Base-by-base conservation (phyloP, 2,329 filamentous ascomycete genomes). In the Rasamsonia emersonii region DNA sequence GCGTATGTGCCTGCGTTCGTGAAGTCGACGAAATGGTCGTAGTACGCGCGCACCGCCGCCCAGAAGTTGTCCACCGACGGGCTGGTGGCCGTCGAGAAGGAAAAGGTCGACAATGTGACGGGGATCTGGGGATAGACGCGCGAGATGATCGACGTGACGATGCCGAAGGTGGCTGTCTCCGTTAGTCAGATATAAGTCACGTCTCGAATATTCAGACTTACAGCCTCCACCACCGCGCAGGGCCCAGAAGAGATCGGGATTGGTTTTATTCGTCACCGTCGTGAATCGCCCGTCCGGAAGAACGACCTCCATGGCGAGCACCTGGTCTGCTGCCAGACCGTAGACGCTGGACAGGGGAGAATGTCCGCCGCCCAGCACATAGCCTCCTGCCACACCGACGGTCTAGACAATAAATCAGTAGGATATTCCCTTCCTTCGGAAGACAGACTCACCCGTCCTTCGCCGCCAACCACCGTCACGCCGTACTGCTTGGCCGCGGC, bases 231-330 rank as follows among this genome's bases (percentile, higher is more conserved):
- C 74, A 2, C 75, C 74, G 26, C 61, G 61, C 1, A 79, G 52
- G 1, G 76, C 77, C 76, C 75, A 82, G 56, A 73, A 79, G 2
- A 81, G 57, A 31, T 79, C 75, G 0, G 58, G 37, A 39, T 79
- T 71, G 18, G 66, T 39, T 0, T 45, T 46, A 1, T 58, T 60
- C 4, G 60, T 67, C 0, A 72, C 73, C 2, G 52, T 64, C 2
- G 75, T 39, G 10, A 67, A 44, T 11, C 60, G 37, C 3, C 74
- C 73, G 10, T 49, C 46, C 0, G 62, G 68, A 6, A 66, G 71
- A n/a, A 79, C 61, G 2, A 75, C 70, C 36, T 75, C 62, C 33
- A 60, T 72, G 38, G 69, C 61, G 2, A 80, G 57, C 0, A 68
- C 63, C 30, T 79, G 67, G 40, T 81, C 76, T 0, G 73, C 73